A percentile compares a stretch with the other conserved stretches of the same genome.
Conservation (phyloP, 345 rosid genomes). For the Garcia nutans region DNA sequence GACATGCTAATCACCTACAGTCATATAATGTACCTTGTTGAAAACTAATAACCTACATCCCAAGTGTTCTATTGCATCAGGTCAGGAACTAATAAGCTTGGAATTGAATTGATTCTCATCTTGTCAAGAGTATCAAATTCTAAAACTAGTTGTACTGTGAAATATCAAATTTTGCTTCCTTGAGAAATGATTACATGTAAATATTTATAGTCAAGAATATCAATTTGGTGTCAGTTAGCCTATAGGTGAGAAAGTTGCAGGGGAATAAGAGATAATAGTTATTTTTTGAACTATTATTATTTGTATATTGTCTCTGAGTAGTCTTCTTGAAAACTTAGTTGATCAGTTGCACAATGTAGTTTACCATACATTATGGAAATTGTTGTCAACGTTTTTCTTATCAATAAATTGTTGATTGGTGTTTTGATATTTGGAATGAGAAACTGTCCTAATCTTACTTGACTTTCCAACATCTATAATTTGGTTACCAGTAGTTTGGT, state of each 20-base stretch:
- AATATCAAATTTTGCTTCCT: not conserved
- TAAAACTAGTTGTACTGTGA: not conserved
- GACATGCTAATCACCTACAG: not conserved
- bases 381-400: not conserved
- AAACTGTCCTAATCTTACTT: not conserved
- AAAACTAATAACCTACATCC: not conserved
- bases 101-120: not conserved
- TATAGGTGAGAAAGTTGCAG: not conserved
- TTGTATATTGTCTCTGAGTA: not conserved
- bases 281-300: not conserved
- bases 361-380: not conserved
- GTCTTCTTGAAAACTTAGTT: conserved; percentile 5
- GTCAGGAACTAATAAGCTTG: not conserved
- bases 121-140: not conserved
- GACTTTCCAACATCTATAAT: not conserved
- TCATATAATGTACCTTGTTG: not conserved
- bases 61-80: not conserved
- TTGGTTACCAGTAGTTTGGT: not conserved
- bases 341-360: not conserved
- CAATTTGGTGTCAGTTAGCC: not conserved
- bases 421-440: not conserved
- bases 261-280: not conserved
- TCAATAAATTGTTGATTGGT: not conserved
- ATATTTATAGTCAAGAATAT: not conserved
- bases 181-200: not conserved